These are phyloP conservation scores for Nothophaeocryptopus gaeumannii DNA, from an alignment of 2,329 filamentous ascomycete genomes.

Conservation along the genomic window DNA sequence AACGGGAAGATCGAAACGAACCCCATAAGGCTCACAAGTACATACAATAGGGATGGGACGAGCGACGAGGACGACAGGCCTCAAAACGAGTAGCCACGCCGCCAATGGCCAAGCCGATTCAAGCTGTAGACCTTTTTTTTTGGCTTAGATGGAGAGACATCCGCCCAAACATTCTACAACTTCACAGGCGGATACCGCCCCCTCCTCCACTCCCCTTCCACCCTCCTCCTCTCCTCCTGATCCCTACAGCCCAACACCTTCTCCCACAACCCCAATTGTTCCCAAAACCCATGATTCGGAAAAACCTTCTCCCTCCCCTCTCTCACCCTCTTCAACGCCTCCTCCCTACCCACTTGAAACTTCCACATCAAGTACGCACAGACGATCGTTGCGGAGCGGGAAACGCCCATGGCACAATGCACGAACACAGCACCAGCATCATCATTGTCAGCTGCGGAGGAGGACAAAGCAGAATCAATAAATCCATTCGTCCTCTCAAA, in stretches of 20 bases:
- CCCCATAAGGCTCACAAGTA: too few species aligned
- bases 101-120: too few species aligned
- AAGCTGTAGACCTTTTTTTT: too few species aligned
- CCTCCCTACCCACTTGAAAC: slow-evolving; percentile 48
- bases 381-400: slow-evolving; percentile 76
- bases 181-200: slow-evolving; percentile 8
- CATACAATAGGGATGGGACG: too few species aligned
- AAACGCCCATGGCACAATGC: slow-evolving; percentile 90
- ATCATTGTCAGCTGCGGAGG: too few species aligned
- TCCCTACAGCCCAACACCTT: slow-evolving; percentile 61
- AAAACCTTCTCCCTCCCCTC: slow-evolving; percentile 70
- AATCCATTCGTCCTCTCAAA: slow-evolving; percentile 68
- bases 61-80: too few species aligned
- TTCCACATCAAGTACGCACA: slow-evolving; percentile 76
- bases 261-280: slow-evolving; percentile 79
- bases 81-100: too few species aligned
- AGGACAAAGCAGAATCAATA: slow-evolving; percentile 63
- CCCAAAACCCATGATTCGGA: slow-evolving; percentile 86
- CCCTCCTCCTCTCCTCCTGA: background rate
- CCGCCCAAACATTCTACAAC: too few species aligned
- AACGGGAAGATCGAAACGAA: too few species aligned
- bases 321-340: slow-evolving; percentile 68
- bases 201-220: background rate
- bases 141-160: too few species aligned
- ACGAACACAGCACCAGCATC: slow-evolving; percentile 55